Conservation (phyloP, 75 land plant genomes). For the Selaginella moellendorffii region DNA sequence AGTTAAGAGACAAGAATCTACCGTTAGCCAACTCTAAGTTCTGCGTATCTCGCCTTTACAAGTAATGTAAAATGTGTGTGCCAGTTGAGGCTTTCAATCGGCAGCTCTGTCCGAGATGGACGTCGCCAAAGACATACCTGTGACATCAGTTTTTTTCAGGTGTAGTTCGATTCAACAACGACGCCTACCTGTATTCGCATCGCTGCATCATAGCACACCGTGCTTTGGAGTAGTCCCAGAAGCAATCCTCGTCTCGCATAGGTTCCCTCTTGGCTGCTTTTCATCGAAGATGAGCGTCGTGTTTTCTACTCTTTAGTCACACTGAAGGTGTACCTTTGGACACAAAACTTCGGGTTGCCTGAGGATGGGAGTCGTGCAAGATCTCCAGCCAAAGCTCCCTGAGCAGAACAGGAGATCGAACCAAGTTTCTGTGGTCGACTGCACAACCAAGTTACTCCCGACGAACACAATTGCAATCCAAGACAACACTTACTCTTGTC, state of each 20-base stretch:
- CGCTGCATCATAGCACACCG: conserved; percentile 85
- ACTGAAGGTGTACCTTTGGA: conserved; percentile 77
- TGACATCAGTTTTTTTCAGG: too few species aligned
- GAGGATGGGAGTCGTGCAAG: conserved; percentile 85
- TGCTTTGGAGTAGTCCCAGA: conserved; percentile 98
- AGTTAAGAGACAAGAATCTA: too few species aligned
- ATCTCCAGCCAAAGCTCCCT: conserved; percentile 94
- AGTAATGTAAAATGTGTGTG: conserved; percentile 39
- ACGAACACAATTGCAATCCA: not conserved
- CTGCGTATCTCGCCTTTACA: too few species aligned
- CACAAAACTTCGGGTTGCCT: conserved; percentile 64
- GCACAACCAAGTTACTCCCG: conserved; percentile 5
- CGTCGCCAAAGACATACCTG: conserved; percentile 89
- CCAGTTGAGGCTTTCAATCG: conserved; percentile 53
- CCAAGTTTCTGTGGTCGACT: conserved; percentile 93
- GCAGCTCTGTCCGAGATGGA: conserved; percentile 99
- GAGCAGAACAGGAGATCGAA: conserved; percentile 61
- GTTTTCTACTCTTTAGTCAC: too few species aligned
- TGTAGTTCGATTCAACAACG: too few species aligned
- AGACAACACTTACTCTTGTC: conserved; percentile 55
- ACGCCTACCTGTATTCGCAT: conserved; percentile 90
- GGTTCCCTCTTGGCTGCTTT: conserved; percentile 77
- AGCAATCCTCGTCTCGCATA: conserved; percentile 90
- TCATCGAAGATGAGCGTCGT: not conserved
- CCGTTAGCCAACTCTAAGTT: too few species aligned